Conservation (phyloP, 345 rosid species). For the Citropsis articulata region DNA sequence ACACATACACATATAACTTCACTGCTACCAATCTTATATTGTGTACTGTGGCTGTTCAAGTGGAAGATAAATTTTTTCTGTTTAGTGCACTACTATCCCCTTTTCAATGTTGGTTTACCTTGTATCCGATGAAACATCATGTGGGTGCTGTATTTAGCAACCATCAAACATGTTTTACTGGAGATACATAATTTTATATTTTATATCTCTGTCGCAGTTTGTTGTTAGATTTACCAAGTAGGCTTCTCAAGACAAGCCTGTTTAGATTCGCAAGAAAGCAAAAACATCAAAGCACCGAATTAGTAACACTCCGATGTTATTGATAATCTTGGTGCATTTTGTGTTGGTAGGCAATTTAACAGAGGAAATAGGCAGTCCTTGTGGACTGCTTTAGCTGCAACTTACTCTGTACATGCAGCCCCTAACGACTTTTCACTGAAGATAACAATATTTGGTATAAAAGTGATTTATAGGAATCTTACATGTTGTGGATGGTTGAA, state of each 20-base stretch:
- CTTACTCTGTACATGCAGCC: not conserved
- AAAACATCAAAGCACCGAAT: too few relatives aligned
- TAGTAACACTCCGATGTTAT: too few relatives aligned
- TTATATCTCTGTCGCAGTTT: too few relatives aligned
- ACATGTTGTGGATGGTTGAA: not conserved
- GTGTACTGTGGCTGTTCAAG: not conserved
- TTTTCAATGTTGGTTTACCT: too few relatives aligned
- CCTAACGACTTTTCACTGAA: not conserved
- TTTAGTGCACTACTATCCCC: not conserved
- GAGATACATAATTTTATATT: too few relatives aligned
- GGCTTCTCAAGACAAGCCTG: too few relatives aligned
- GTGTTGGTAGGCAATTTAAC: not conserved
- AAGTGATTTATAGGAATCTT: not conserved
- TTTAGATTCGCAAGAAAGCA: too few relatives aligned
- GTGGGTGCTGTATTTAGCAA: too few relatives aligned
- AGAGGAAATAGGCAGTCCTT: not conserved
- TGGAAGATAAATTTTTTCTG: not conserved
- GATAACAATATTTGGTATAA: not conserved
- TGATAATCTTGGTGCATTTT: too few relatives aligned
- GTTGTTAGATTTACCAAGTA: too few relatives aligned
- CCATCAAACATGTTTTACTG: too few relatives aligned
- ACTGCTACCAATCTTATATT: not conserved
- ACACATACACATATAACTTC: not conserved
- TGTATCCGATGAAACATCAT: too few relatives aligned
- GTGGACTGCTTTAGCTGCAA: not conserved